phyloP scores from a whole-genome alignment of 2,329 filamentous ascomycete species.

The Monosporascus cannonballus region DNA sequence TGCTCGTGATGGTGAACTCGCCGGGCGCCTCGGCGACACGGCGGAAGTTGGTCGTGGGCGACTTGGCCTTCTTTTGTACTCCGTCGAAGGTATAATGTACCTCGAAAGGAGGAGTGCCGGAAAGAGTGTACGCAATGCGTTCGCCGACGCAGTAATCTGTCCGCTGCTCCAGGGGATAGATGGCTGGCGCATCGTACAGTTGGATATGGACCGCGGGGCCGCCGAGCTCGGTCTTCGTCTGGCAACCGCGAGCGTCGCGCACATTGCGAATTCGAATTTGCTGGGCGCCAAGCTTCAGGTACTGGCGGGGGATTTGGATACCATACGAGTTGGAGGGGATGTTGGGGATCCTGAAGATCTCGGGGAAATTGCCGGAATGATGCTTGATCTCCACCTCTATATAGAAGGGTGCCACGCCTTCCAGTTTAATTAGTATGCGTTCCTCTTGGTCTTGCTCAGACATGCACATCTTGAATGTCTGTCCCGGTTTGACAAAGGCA shows the following conservation, averaged over 20 bases:
- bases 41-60: constrained; percentile 76
- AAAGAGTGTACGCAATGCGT: constrained; percentile 84
- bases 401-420: constrained; percentile 79
- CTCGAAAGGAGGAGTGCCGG: constrained; percentile 86
- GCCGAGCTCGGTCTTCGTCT: constrained; percentile 65
- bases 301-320: constrained; percentile 76
- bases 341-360: constrained; percentile 74
- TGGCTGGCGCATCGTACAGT: constrained; percentile 87
- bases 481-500: constrained; percentile 76
- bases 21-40: constrained; percentile 90
- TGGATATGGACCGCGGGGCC: constrained; percentile 80
- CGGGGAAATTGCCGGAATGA: constrained; percentile 70
- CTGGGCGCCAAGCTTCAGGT: constrained; percentile 83
- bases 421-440: constrained; percentile 77
- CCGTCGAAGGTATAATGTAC: constrained; percentile 88
- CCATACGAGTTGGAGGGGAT: constrained; percentile 70
- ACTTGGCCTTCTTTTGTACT: constrained; percentile 70
- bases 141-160: constrained; percentile 94
- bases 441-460: constrained; percentile 78
- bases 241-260: constrained; percentile 80
- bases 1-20: constrained; percentile 76
- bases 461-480: constrained; percentile 93
- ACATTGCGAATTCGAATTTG: constrained; percentile 85
- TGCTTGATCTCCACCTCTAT: constrained; percentile 93
- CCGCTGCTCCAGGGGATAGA: constrained; percentile 78